Evolutionary conservation across 106 monocot species (phyloP), one percentile per base, ranked within the genome.

Genomic region (Dendrobium chrysotoxum): DNA sequence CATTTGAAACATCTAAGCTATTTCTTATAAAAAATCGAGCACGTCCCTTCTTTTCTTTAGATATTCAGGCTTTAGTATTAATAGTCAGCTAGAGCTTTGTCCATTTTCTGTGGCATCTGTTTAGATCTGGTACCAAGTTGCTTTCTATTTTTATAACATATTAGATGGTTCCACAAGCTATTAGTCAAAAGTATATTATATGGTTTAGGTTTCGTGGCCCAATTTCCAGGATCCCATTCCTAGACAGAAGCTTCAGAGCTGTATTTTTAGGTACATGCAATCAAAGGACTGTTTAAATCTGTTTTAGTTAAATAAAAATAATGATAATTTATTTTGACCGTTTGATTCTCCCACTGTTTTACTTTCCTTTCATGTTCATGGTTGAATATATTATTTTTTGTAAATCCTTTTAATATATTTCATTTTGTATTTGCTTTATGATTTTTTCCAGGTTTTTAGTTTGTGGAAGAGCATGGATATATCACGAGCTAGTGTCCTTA

Each of bases 371-470:
- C 70, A 70, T 70, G 15, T 70, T 70, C 35, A 1, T 26, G 25
- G 25, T 7, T 4, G 21, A 17, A 25, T 10, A n/a, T n/a, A n/a
- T n/a, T n/a, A n/a, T 28, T 17, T 23, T n/a, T 65, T 65, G 18
- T 65, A 67, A 67, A 28, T 67, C 9, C 0, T 67, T 75, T 84
- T 5, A 72, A 44, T 45, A 17, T 76, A 16, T 82, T 53, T 72
- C 40, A 42, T 75, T 67, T 81, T 39, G 78, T 15, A 38, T n/a
- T 46, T n/a, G 57, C n/a, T n/a, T 70, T 53, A n/a, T 3, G 1
- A 38, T 79, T n/a, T 75, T 72, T 28, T 28, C 45, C 80, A 92
- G 90, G 88, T 92, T 53, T 95, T 95, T 87, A 81, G 86, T 67
- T 77, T 28, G 45, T 92, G 89, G 94, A 85, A 84, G 46, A 72